These are phyloP conservation scores for Pisolithus marmoratus DNA, from an alignment of 768 basidiomycete genomes.

Conservation along the genomic window DNA sequence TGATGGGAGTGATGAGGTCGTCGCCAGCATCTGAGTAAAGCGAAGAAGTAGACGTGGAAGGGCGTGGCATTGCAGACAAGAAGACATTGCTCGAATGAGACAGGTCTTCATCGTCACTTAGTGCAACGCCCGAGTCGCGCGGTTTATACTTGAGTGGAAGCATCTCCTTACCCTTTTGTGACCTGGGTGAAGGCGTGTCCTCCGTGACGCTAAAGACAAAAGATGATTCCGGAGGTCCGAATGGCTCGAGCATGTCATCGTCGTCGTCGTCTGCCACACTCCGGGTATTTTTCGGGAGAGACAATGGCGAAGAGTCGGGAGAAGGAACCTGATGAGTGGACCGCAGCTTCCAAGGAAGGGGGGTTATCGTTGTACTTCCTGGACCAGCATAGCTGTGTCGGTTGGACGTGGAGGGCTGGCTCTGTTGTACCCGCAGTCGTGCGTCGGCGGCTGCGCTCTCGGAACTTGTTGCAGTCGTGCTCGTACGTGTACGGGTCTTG, in stretches of 20 bases:
- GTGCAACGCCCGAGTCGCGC: constrained; percentile 59
- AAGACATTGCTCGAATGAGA: constrained; percentile 12
- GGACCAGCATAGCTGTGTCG: constrained; percentile 66
- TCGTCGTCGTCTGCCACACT: constrained; percentile 40
- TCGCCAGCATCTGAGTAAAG: constrained; percentile 53
- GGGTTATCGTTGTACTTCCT: constrained; percentile 26
- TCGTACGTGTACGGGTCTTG: constrained; percentile 20
- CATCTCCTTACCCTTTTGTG: constrained; percentile 28
- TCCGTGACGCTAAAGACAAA: constrained; percentile 53
- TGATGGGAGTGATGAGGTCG: constrained; percentile 65
- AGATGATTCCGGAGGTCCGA: constrained; percentile 41
- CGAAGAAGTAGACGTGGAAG: constrained; percentile 61
- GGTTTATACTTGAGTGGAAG: constrained; percentile 66
- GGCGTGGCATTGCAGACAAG: constrained; percentile 41
- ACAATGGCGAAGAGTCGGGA: constrained; percentile 45
- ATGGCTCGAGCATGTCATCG: constrained; percentile 48
- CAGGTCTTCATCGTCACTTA: constrained; percentile 54
- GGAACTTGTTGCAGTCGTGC: constrained; percentile 13
- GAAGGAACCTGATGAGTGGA: constrained; percentile 36
- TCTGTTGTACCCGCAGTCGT: constrained; percentile 2
- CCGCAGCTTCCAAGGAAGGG: constrained; percentile 33
- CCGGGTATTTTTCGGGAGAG: constrained; percentile 23
- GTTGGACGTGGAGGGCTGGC: constrained; percentile 33
- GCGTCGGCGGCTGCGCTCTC: not conserved
- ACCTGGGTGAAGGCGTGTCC: constrained; percentile 51